Evolutionary conservation across 495 filamentous ascomycete genomes (phyloP).

Genomic region (Talaromyces adpressus): DNA sequence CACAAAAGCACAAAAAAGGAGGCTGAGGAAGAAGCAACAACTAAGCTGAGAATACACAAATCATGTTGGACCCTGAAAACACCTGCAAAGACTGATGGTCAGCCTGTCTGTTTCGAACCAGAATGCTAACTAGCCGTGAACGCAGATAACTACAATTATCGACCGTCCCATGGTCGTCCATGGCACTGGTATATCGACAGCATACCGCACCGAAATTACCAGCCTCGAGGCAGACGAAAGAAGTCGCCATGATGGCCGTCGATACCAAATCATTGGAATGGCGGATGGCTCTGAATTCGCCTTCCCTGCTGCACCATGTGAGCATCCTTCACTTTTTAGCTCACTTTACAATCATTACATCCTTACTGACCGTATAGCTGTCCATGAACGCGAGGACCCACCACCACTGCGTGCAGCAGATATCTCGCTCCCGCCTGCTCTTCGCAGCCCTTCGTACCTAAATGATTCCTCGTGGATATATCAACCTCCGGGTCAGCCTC

Average conservation of each 20-base stretch:
- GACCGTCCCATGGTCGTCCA: neutral
- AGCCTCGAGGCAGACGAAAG: neutral
- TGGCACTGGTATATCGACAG: neutral
- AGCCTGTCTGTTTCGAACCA: neutral
- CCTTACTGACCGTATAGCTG: neutral
- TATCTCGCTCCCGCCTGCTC: neutral
- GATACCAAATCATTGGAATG: neutral
- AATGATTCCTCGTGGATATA: neutral
- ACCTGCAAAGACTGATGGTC: neutral
- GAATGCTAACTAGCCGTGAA: neutral
- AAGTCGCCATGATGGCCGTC: neutral
- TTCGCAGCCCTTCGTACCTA: neutral
- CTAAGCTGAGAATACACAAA: neutral
- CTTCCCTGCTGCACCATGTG: neutral
- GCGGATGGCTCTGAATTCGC: neutral
- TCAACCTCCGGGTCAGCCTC: neutral
- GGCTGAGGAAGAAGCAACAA: neutral
- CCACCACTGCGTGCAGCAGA: neutral
- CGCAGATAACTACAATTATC: neutral
- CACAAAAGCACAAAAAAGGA: neutral
- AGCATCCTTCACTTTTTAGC: neutral
- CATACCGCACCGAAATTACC: neutral
- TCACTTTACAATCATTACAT: neutral
- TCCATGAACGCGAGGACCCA: neutral
- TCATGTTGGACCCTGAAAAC: neutral